Conservation (phyloP, 179 eudicot species). For the Amaranthus tricolor region DNA sequence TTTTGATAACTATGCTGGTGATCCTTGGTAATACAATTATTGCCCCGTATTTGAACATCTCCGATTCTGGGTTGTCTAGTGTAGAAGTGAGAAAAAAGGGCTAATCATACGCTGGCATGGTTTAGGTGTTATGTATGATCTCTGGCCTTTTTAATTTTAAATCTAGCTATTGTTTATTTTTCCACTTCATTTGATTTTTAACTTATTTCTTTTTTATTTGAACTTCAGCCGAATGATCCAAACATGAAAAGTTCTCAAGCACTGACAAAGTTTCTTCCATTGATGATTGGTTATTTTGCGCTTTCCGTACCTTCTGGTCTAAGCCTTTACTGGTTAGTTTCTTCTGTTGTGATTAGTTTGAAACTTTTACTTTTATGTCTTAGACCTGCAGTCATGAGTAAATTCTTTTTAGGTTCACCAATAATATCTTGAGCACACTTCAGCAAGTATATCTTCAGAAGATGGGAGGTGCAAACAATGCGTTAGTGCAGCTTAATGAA, state of each 20-base stretch:
- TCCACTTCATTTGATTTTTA: neutral
- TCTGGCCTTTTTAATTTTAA: neutral
- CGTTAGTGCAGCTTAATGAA: slow-evolving; percentile 43
- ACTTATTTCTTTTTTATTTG: neutral
- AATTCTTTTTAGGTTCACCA: slow-evolving; percentile 64
- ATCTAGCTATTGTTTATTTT: neutral
- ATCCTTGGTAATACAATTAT: too few relatives aligned
- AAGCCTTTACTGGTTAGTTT: slow-evolving; percentile 85
- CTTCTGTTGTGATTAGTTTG: neutral
- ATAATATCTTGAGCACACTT: slow-evolving; percentile 81
- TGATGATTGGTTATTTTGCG: slow-evolving; percentile 90
- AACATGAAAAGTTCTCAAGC: slow-evolving; percentile 57
- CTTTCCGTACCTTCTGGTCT: slow-evolving; percentile 98
- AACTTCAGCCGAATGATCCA: slow-evolving; percentile 58
- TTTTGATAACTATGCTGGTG: too few relatives aligned
- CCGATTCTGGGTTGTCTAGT: too few relatives aligned
- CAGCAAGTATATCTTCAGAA: slow-evolving; percentile 95
- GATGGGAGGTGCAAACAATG: slow-evolving; percentile 73
- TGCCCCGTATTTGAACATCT: too few relatives aligned
- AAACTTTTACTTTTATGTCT: neutral
- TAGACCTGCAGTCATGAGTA: slow-evolving; percentile 2
- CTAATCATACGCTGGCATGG: neutral
- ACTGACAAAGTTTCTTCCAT: slow-evolving; percentile 62
- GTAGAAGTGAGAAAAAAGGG: neutral
- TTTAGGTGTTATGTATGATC: neutral